These are phyloP conservation scores for Xerocomellus dryophilus DNA, from an alignment of 768 basidiomycete genomes.

Conservation along the genomic window DNA sequence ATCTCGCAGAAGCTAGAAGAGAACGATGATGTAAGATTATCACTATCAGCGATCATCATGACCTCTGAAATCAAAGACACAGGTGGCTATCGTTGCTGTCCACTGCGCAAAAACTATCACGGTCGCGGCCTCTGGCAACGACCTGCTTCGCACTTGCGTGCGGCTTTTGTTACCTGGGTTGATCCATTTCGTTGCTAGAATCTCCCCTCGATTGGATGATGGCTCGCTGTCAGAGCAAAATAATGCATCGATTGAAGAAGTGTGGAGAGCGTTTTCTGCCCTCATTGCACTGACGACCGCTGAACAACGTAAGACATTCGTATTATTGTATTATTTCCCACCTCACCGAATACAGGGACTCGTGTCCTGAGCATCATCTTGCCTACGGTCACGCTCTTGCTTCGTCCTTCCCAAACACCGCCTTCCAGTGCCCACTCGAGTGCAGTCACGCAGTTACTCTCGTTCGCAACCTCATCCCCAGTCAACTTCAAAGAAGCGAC, in stretches of 20 bases:
- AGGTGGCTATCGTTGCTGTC: conserved; percentile 82
- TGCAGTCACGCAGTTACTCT: conserved; percentile 64
- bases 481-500: conserved; percentile 84
- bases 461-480: conserved; percentile 69
- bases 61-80: conserved; percentile 2
- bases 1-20: conserved; percentile 79
- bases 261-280: conserved; percentile 74
- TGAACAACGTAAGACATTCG: conserved; percentile 58
- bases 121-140: conserved; percentile 64
- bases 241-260: conserved; percentile 65
- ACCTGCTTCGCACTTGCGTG: conserved; percentile 67
- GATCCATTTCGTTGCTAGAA: conserved; percentile 74
- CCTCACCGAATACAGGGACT: conserved; percentile 46
- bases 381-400: conserved; percentile 69
- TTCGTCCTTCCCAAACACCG: conserved; percentile 48
- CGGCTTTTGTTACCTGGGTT: conserved; percentile 74
- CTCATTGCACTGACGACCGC: conserved; percentile 58
- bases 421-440: conserved; percentile 50
- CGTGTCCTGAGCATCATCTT: conserved; percentile 68
- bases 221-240: conserved; percentile 54
- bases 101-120: conserved; percentile 89
- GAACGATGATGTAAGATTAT: conserved; percentile 54
- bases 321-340: neutral
- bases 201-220: conserved; percentile 61
- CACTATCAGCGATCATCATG: neutral